Percentiles rank a stretch among this genome's conserved stretches.
These are phyloP conservation scores for Talaromyces thailandensis DNA, from an alignment of 495 filamentous ascomycete genomes.

Conservation along the genomic window DNA sequence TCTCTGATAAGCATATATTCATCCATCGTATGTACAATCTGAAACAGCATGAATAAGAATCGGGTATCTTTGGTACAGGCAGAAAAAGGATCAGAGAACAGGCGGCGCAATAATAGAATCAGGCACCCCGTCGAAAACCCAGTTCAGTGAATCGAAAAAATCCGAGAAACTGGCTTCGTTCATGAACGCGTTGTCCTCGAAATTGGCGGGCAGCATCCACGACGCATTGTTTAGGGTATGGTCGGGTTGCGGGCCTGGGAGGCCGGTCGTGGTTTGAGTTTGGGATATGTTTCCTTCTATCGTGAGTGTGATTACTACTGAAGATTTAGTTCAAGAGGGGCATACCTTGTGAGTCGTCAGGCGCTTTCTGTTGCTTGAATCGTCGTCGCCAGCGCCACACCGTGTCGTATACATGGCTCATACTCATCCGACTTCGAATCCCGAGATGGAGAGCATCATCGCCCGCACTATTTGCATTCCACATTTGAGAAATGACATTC, in stretches of 20 bases:
- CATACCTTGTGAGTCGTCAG: constrained; percentile 34
- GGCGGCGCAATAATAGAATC: constrained; percentile 35
- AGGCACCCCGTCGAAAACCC: constrained; percentile 40
- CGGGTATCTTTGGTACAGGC: neutral
- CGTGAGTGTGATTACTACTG: no score
- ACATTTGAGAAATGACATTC: constrained; percentile 41
- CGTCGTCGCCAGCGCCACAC: constrained; percentile 41
- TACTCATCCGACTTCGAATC: constrained; percentile 40
- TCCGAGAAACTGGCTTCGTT: constrained; percentile 38
- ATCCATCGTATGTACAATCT: neutral
- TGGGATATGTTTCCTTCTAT: constrained; percentile 14
- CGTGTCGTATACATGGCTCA: constrained; percentile 43
- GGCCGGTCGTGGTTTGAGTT: constrained; percentile 22
- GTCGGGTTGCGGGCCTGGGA: constrained; percentile 22
- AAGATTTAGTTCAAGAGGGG: no score
- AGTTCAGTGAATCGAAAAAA: constrained; percentile 39
- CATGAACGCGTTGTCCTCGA: constrained; percentile 35
- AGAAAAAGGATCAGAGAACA: constrained; percentile 18
- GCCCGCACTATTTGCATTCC: constrained; percentile 31
- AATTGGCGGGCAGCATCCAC: constrained; percentile 30
- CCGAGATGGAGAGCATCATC: constrained; percentile 35
- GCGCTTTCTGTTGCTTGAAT: constrained; percentile 32
- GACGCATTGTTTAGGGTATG: constrained; percentile 23
- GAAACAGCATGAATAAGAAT: neutral
- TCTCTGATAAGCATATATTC: neutral